Base-by-base conservation (phyloP, 2,329 filamentous ascomycete genomes). In the Botrytis galanthina region DNA sequence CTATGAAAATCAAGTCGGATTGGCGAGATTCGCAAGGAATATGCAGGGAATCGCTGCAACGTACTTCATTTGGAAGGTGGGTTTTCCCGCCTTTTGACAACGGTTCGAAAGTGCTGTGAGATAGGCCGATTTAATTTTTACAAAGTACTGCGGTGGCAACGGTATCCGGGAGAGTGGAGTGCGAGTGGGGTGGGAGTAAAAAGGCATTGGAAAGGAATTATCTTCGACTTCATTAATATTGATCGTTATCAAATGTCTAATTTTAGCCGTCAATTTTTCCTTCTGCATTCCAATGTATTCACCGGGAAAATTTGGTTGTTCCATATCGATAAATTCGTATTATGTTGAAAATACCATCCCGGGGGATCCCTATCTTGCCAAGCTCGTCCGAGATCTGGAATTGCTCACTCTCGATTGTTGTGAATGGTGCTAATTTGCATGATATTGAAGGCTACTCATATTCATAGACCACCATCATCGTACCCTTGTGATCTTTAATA, bases 21-120 rank as follows among this genome's bases (percentile, higher is more conserved):
- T 46, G 42, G 39, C 26, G 26, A 39, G 46, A 29, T 42, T 37
- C 46, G 1, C 8, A n/a, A 54, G 46, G 22, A 39, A 54, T 22
- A 39, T 67, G 26, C 64, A 67, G 64, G 26, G 32, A 14, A 39
- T 32, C 29, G 9, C 46, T 68, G 46, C 26, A 39, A 42, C 26
- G 5, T 9, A 16, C 48, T 29, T 39, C n/a, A 42, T 68, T 29
- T 22, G 48, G 64, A 68, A 68, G 64, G 64, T 68, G 64, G 64
- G 26, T 42, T 9, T 68, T 2, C 22, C 16, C 5, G 9, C 22
- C 22, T 29, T 26, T 39, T 48, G 3, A 12, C 16, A 67, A 39
- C 46, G 22, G 32, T 16, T 67, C 8, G 35, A 51, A 29, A 35
- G 14, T 51, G 44, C 9, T 37, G 22, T 37, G n/a, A 51, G 37